Base-by-base conservation (phyloP, 176 grass and related monocot genomes). In the Triticum turgidum region DNA sequence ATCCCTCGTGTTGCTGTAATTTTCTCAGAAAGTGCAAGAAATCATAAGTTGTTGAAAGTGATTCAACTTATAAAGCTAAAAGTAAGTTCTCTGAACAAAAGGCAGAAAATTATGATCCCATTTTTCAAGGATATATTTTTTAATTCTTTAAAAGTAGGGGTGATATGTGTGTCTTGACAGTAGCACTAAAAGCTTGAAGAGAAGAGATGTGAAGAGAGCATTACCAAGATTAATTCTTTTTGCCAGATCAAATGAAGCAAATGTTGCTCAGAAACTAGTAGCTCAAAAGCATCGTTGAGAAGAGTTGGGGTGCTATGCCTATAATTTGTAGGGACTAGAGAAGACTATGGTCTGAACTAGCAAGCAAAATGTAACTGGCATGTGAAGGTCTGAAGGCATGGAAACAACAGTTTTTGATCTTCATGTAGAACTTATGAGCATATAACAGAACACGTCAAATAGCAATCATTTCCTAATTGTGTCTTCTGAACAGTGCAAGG, bases 401-500 rank as follows among this genome's bases (percentile, higher is more conserved):
- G 54, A 77, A 77, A 33, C 27, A 77, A 56, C 47, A 77, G 52
- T 77, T 76, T 76, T 77, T 56, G 45, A 11, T 34, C 15, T 30
- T 77, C 74, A 77, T 77, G 74, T 29, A 34, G 3, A 77, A 77
- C 47, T 77, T 77, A 77, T 77, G 74, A 9, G 27, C 27, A 56
- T 32, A 77, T 77, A 56, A 56, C 47, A 56, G 27, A 77, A 77
- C 47, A 56, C 30, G 47, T 77, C 17, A 77, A 77, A 34, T 77
- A 56, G 49, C 74, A 77, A 77, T 77, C 47, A 77, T 77, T 56
- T 76, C 27, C 74, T 56, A 77, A 32, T 33, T 33, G 47, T 77
- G 47, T 77, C 73, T 20, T 56, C 2, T 56, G 27, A 56, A 54
- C 47, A 77, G 47, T 77, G 25, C 30, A 56, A 56, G 74, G 30